Percentiles rank a stretch among this genome's conserved stretches.
phyloP scores from a whole-genome alignment of 2,329 filamentous ascomycete genomes.

The Metarhizium guizhouense region DNA sequence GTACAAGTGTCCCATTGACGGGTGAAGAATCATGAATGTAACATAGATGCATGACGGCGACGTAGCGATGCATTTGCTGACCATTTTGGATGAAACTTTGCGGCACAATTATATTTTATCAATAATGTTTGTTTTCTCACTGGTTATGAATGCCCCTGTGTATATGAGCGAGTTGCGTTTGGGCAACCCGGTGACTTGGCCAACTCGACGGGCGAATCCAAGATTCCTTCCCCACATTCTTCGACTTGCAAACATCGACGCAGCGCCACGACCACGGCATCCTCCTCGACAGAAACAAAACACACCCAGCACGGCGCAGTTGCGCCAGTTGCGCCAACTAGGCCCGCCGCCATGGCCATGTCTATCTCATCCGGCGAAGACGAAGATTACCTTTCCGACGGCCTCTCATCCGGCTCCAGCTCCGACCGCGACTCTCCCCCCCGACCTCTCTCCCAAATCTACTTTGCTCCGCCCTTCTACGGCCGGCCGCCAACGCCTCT shows the following conservation, averaged over 20 bases:
- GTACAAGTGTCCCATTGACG: conserved; percentile 50
- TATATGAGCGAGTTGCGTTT: too few relatives aligned
- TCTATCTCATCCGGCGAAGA: conserved; percentile 26
- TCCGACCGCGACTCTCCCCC: conserved; percentile 27
- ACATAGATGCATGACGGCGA: conserved; percentile 3
- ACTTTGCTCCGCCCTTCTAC: conserved; percentile 81
- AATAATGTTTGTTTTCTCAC: too few relatives aligned
- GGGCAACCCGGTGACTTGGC: too few relatives aligned
- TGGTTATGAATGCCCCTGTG: too few relatives aligned
- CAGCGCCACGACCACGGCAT: neutral
- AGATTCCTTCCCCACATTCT: too few relatives aligned
- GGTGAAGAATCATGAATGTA: conserved; percentile 22
- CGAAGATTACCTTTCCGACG: conserved; percentile 26
- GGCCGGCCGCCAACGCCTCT: conserved; percentile 91
- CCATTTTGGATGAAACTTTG: neutral
- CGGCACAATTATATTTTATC: neutral
- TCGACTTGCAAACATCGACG: too few relatives aligned
- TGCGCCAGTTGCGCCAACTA: neutral
- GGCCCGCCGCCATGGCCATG: conserved; percentile 13
- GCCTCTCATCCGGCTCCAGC: conserved; percentile 19
- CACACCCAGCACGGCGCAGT: neutral
- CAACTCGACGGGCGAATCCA: too few relatives aligned
- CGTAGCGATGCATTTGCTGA: neutral
- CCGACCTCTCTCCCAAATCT: conserved; percentile 41
- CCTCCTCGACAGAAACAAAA: neutral